These are phyloP conservation scores for Pyrenophora tritici-repentis DNA, from an alignment of 2,329 filamentous ascomycete genomes.

Conservation along the genomic window DNA sequence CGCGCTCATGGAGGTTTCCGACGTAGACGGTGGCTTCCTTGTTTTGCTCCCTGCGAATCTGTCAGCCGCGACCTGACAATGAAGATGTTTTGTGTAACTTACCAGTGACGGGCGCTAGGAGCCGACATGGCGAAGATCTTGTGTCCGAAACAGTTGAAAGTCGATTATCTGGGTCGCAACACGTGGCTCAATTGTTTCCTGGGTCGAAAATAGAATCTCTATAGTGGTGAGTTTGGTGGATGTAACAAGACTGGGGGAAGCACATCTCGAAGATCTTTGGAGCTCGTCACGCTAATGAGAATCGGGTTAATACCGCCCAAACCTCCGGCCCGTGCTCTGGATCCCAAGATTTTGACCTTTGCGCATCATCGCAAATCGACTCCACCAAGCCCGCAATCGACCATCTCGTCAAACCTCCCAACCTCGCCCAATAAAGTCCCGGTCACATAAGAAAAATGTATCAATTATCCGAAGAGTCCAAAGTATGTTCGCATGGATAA, in stretches of 20 bases:
- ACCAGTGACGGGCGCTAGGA: slow-evolving; percentile 75
- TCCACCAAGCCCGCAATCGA: slow-evolving; percentile 9
- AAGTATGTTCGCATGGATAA: slow-evolving; percentile 62
- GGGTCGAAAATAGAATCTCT: neutral
- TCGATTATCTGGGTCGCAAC: slow-evolving; percentile 1
- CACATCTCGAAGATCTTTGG: slow-evolving; percentile 25
- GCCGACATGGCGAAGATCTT: slow-evolving; percentile 57
- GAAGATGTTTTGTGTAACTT: slow-evolving; percentile 34
- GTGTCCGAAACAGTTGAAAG: neutral
- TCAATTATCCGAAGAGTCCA: slow-evolving; percentile 91
- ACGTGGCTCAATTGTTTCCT: neutral
- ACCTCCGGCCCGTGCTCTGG: slow-evolving; percentile 8
- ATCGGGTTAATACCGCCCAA: slow-evolving; percentile 12
- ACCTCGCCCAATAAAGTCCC: neutral
- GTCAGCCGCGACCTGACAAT: slow-evolving; percentile 19
- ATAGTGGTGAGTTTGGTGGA: slow-evolving; percentile 8
- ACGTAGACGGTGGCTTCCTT: slow-evolving; percentile 98
- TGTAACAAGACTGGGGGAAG: slow-evolving; percentile 5
- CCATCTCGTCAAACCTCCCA: slow-evolving; percentile 1
- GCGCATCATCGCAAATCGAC: slow-evolving; percentile 16
- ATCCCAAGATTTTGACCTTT: slow-evolving; percentile 32
- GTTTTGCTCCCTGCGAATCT: slow-evolving; percentile 70
- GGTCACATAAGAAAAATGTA: slow-evolving; percentile 50
- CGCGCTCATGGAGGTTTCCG: slow-evolving; percentile 96
- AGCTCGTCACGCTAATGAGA: slow-evolving; percentile 21